These are phyloP conservation scores for Cercospora zeae-maydis DNA, from an alignment of 2,329 filamentous ascomycete species.

Conservation along the genomic window DNA sequence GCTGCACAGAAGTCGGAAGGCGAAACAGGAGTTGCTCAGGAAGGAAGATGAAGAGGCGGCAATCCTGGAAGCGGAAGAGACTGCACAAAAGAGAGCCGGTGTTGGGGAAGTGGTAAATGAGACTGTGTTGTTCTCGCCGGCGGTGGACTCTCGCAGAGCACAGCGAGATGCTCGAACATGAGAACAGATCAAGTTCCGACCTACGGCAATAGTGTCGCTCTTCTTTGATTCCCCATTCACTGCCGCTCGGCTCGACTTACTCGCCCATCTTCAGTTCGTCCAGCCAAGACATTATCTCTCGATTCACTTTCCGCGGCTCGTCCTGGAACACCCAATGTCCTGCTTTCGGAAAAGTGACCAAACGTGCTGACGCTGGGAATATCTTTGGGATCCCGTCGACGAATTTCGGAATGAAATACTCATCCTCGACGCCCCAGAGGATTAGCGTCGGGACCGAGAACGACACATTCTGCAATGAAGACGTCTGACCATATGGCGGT, in stretches of 20 bases:
- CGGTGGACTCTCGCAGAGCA: not conserved
- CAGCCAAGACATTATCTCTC: slow-evolving; percentile 5
- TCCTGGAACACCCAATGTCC: slow-evolving; percentile 6
- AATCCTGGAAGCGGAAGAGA: not conserved
- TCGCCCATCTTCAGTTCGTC: not conserved
- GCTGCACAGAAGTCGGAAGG: slow-evolving; percentile 26
- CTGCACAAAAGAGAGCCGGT: not conserved
- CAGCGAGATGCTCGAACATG: not conserved
- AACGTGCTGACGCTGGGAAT: not conserved
- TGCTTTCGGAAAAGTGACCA: slow-evolving; percentile 2
- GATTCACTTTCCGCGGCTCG: slow-evolving; percentile 3
- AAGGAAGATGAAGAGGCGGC: not conserved
- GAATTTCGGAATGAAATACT: slow-evolving; percentile 1
- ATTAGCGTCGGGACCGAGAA: not conserved
- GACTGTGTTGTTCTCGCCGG: not conserved
- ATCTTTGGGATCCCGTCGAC: not conserved
- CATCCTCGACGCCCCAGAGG: not conserved
- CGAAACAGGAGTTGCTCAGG: slow-evolving; percentile 21
- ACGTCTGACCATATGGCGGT: slow-evolving; percentile 4
- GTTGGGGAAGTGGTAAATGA: not conserved
- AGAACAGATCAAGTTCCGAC: not conserved
- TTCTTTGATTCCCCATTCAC: not conserved
- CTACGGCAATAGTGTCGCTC: not conserved
- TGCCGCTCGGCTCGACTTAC: not conserved
- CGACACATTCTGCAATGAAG: not conserved